Evolutionary conservation across 148 eudicot genomes (phyloP), one percentile per base, ranked within the genome.

Genomic region (Selenicereus undatus): DNA sequence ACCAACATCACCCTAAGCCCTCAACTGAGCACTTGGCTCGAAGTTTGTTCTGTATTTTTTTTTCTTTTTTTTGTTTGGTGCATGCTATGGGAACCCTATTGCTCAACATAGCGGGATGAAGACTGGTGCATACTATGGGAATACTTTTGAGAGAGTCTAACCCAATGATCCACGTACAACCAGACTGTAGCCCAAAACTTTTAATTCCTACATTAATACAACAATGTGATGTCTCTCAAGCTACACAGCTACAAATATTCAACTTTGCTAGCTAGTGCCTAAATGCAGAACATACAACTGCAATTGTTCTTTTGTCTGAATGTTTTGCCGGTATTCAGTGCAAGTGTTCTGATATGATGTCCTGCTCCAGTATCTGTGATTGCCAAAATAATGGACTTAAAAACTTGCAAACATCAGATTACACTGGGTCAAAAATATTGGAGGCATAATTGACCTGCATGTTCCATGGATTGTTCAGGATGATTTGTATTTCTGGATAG

Each of bases 401-500:
- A 24, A 70, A 39, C 42, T 68, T 76, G 50, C 24, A 69, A 78
- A 78, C 21, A 17, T 26, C 42, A 58, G 35, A 24, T 43, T 4
- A 22, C 11, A 9, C 18, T 8, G 7, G 32, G 32, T 11, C 10
- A 26, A n/a, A 45, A 22, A 18, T 12, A 48, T 13, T 27, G 39
- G 21, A 73, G 5, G 50, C 26, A 42, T 42, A 42, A 21, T 22
- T 74, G 45, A 74, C 66, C 66, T 11, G 8, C 50, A 26, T 27
- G 26, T 54, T 22, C 7, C 2, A 26, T 9, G 27, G 22, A 30
- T 20, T 51, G 70, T 69, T 89, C 82, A 81, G 35, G 90, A 69
- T 32, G 84, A 78, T 79, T 86, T 85, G 84, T 84, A 78, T 84
- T 94, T 96, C 85, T 87, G 87, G 65, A 96, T 87, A 36, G 99